phyloP scores from a whole-genome alignment of 352 stramenopile genomes.

The Aphanomyces cochlioides region DNA sequence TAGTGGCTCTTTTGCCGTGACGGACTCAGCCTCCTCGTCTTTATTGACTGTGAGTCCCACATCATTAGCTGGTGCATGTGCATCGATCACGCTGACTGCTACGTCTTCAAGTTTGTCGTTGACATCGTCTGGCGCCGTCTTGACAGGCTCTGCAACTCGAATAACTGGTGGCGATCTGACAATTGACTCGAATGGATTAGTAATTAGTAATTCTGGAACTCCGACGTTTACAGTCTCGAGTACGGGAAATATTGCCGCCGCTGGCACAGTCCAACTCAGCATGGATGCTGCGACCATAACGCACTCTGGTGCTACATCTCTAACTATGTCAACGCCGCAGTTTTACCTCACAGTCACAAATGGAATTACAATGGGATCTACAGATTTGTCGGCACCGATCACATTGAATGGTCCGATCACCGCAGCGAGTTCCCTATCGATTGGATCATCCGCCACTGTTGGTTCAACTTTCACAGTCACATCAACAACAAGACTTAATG shows the following conservation, averaged over 20 bases:
- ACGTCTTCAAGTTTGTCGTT: constrained; percentile 8
- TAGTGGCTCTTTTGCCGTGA: constrained; percentile 4
- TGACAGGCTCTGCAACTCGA: constrained; percentile 15
- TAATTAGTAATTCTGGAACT: constrained; percentile 1
- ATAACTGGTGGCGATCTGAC: constrained; percentile 6
- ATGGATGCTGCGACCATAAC: constrained; percentile 10
- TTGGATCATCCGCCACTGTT: constrained; percentile 11
- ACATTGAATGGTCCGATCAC: constrained; percentile 21
- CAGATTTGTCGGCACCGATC: background rate
- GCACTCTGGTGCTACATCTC: constrained; percentile 11
- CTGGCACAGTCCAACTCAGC: background rate
- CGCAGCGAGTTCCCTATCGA: constrained; percentile 1
- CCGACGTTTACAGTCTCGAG: constrained; percentile 10
- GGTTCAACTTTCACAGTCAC: constrained; percentile 10
- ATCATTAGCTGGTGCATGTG: constrained; percentile 3
- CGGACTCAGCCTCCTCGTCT: background rate
- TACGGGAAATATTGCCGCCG: background rate
- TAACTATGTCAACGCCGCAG: background rate
- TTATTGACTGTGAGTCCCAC: constrained; percentile 1
- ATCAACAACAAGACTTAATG: background rate
- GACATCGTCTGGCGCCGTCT: constrained; percentile 5
- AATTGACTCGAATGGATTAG: constrained; percentile 16
- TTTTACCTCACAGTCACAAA: constrained; percentile 11
- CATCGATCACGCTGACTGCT: constrained; percentile 3
- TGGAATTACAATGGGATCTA: constrained; percentile 13